These are phyloP conservation scores for Helianthus annuus DNA, from an alignment of 129 eudicot species.

Conservation along the genomic window DNA sequence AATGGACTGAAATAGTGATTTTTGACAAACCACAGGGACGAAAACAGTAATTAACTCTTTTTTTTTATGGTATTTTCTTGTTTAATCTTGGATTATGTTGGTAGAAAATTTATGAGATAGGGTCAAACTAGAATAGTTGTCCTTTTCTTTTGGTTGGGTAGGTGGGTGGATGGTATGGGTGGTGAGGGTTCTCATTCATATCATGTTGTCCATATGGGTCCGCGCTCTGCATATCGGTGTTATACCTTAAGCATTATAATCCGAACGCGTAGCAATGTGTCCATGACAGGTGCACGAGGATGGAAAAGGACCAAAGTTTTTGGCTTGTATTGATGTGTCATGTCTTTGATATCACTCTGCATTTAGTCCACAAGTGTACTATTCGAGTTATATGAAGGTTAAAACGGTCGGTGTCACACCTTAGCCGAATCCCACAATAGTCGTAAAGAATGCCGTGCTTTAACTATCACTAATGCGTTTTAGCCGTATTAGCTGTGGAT, in stretches of 20 bases:
- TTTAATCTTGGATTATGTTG: background rate
- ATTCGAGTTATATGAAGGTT: background rate
- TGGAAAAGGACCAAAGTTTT: background rate
- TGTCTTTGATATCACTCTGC: background rate
- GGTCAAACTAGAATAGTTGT: conserved; percentile 12
- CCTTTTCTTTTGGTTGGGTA: conserved; percentile 16
- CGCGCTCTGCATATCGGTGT: background rate
- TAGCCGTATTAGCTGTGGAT: too few relatives aligned
- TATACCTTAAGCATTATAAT: background rate
- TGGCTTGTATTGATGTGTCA: conserved; percentile 1
- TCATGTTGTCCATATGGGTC: background rate
- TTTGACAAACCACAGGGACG: too few relatives aligned
- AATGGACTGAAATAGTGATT: too few relatives aligned
- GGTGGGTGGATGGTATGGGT: conserved; percentile 10
- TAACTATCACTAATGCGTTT: too few relatives aligned
- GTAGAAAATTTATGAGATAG: background rate
- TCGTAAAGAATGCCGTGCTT: too few relatives aligned
- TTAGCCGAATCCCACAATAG: too few relatives aligned
- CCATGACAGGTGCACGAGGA: conserved; percentile 3
- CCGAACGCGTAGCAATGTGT: background rate
- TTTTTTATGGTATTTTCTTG: background rate
- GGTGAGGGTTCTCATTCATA: conserved; percentile 19
- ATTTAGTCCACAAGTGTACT: background rate
- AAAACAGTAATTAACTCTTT: too few relatives aligned
- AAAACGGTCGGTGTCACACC: background rate